Conservation (phyloP, 768 basidiomycete species). For the Russula vinacea region DNA sequence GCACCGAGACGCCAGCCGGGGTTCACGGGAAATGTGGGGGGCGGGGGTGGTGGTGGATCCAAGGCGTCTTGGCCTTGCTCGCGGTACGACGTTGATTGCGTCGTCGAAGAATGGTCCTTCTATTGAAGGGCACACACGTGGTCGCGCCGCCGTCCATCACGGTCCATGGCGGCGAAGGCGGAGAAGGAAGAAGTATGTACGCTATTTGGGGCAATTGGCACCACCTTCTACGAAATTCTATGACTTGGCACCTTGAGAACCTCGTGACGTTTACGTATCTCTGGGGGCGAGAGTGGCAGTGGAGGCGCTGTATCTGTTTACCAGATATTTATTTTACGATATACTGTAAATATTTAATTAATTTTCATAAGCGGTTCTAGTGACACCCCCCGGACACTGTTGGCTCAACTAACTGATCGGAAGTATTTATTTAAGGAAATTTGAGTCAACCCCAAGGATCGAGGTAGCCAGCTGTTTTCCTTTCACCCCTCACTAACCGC, state of each 20-base stretch:
- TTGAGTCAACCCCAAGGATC: neutral
- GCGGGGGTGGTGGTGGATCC: slow-evolving; percentile 6
- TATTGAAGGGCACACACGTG: slow-evolving; percentile 33
- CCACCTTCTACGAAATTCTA: neutral
- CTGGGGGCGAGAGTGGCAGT: neutral
- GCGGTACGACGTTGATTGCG: slow-evolving; percentile 60
- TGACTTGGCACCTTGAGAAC: neutral
- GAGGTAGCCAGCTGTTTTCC: neutral
- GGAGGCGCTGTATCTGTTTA: neutral
- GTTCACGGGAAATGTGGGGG: slow-evolving; percentile 17
- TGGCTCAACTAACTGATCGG: neutral
- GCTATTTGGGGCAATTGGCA: neutral
- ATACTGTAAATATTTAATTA: slow-evolving; percentile 17
- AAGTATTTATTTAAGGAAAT: slow-evolving; percentile 3
- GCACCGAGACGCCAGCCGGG: slow-evolving; percentile 26
- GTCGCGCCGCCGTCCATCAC: too few relatives aligned
- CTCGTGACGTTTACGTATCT: neutral
- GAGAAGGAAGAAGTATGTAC: neutral
- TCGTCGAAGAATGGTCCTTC: slow-evolving; percentile 67
- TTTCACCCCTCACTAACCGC: slow-evolving; percentile 7
- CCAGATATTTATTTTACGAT: neutral
- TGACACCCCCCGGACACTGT: slow-evolving; percentile 7
- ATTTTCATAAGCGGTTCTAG: neutral
- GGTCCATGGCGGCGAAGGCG: slow-evolving; percentile 5
- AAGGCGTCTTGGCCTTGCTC: slow-evolving; percentile 47